Evolutionary conservation across 768 basidiomycete species (phyloP), one percentile per base, ranked within the genome.

Genomic region (Psilocybe cyanescens): DNA sequence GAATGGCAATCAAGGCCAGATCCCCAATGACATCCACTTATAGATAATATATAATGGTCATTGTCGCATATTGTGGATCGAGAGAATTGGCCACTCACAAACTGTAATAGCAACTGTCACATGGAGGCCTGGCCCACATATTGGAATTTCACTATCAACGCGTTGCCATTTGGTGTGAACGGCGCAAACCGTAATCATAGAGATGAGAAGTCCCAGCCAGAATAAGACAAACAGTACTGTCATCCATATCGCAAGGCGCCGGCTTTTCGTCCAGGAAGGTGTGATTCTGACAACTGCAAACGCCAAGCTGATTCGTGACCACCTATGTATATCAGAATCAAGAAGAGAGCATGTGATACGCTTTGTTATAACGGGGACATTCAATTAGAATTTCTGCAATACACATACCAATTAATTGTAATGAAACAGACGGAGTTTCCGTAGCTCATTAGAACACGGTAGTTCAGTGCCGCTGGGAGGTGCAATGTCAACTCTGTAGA

Each of bases 231-330:
- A 61, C 9, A 46, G 17, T 16, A 35, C 17, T 6, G 57, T 57
- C 51, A 62, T 52, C 4, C 8, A 6, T 16, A 56, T 8, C 1
- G 56, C 56, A 14, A 53, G 8, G 8, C 44, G 8, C 7, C 61
- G 41, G 17, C 11, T 7, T 39, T 46, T 58, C 11, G 52, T 31
- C 35, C 50, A 57, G 4, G 41, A 8, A 3, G 61, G 61, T 6
- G 52, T 58, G 4, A 62, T 58, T 35, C 61, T 49, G 28, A 58
- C 37, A 3, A 58, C 45, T 11, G 61, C 49, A 12, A 62, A 44
- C 7, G 56, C 49, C 1, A 62, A 49, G 44, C 57, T 58, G 19
- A 62, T 57, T 52, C 61, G 28, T 19, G 61, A 57, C 61, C 61
- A 62, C 61, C 61, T 62, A 19, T 16, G 16, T 49, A 24, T 24